Conservation (phyloP, 352 stramenopile genomes). For the Globisporangium iwayamae region DNA sequence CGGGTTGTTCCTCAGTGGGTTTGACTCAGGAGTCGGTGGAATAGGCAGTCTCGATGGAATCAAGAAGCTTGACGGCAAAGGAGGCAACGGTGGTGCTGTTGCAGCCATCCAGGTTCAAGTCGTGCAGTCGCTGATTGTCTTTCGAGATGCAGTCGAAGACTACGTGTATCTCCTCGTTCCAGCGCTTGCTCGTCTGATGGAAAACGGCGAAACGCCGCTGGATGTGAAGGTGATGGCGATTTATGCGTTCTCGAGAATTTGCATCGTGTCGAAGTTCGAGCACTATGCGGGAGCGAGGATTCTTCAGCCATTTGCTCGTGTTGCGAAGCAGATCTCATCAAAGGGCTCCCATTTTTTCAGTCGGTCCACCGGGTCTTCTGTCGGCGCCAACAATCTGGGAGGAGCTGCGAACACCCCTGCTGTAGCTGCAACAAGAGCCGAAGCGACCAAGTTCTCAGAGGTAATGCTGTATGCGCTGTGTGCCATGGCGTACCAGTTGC, state of each 20-base stretch:
- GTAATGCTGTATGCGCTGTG: slow-evolving; percentile 74
- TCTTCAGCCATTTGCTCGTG: slow-evolving; percentile 62
- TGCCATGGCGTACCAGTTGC: slow-evolving; percentile 70
- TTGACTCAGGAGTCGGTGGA: slow-evolving; percentile 7
- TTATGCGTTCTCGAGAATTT: slow-evolving; percentile 64
- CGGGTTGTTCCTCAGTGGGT: slow-evolving; percentile 26
- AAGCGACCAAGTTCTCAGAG: slow-evolving; percentile 70
- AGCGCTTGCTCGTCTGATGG: slow-evolving; percentile 90
- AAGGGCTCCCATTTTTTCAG: slow-evolving; percentile 68
- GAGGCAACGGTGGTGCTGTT: slow-evolving; percentile 20
- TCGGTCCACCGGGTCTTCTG: slow-evolving; percentile 31
- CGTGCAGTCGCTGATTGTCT: slow-evolving; percentile 88
- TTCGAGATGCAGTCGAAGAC: slow-evolving; percentile 90
- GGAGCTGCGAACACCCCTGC: slow-evolving; percentile 20
- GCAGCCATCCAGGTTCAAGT: slow-evolving; percentile 74
- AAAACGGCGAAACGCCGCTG: slow-evolving; percentile 84
- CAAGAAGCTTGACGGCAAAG: slow-evolving; percentile 19
- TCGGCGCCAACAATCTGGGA: slow-evolving; percentile 8
- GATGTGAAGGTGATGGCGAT: slow-evolving; percentile 75
- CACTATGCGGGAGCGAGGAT: slow-evolving; percentile 74
- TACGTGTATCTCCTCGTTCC: slow-evolving; percentile 95
- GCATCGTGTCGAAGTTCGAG: slow-evolving; percentile 70
- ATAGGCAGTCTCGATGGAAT: slow-evolving; percentile 17
- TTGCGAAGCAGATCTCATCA: slow-evolving; percentile 69
- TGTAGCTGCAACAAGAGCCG: slow-evolving; percentile 58